phyloP scores from a whole-genome alignment of 1,284 basidiomycete genomes.

The Moniliella sp. region DNA sequence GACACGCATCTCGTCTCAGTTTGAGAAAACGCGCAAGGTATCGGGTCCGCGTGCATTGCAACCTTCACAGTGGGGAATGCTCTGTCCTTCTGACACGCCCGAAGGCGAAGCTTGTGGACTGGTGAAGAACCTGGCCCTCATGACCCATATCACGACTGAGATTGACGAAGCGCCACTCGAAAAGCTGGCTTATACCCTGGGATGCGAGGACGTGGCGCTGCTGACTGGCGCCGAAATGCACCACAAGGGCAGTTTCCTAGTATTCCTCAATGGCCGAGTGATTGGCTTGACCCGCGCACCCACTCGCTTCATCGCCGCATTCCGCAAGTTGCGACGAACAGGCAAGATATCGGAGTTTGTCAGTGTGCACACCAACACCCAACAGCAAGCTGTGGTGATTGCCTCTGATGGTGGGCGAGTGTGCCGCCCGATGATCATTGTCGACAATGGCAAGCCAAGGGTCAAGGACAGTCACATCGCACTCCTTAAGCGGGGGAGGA shows the following conservation, averaged over 20 bases:
- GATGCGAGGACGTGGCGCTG: constrained; percentile 80
- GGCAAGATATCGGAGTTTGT: constrained; percentile 89
- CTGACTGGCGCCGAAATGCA: constrained; percentile 91
- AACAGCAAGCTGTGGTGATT: constrained; percentile 84
- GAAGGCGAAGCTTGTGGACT: constrained; percentile 98
- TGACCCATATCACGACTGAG: constrained; percentile 99
- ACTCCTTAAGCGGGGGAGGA: constrained; percentile 53
- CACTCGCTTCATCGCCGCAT: constrained; percentile 62
- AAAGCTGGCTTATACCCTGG: constrained; percentile 71
- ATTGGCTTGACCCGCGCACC: constrained; percentile 78
- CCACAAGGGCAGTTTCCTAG: constrained; percentile 65
- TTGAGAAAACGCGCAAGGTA: constrained; percentile 97
- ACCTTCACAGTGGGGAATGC: constrained; percentile 95
- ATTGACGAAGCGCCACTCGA: constrained; percentile 87
- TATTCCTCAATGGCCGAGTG: constrained; percentile 89
- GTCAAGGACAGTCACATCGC: constrained; percentile 62
- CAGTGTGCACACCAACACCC: constrained; percentile 83
- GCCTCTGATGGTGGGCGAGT: constrained; percentile 93
- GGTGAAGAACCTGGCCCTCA: constrained; percentile 92
- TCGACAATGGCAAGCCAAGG: constrained; percentile 57
- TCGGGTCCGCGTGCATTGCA: constrained; percentile 90
- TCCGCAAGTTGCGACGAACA: constrained; percentile 73
- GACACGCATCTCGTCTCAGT: constrained; percentile 95
- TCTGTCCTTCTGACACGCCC: constrained; percentile 93
- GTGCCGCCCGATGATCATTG: constrained; percentile 92